Percentiles rank a stretch among this genome's conserved stretches.
Conservation (phyloP, 169 alveolate genomes). For the Cystoisospora suis region DNA sequence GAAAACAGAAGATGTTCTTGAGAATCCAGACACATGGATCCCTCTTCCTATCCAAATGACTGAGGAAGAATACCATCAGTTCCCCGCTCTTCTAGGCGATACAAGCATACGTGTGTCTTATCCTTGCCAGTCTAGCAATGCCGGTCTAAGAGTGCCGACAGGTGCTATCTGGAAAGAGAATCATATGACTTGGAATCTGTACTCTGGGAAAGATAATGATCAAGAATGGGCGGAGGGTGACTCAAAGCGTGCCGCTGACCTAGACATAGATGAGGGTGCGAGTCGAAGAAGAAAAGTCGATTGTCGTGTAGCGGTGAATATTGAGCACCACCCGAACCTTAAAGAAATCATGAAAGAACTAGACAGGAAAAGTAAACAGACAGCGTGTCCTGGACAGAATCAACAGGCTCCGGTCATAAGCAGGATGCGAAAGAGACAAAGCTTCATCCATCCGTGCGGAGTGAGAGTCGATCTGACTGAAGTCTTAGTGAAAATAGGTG, state of each 20-base stretch:
- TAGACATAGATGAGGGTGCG: neutral
- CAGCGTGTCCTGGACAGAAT: neutral
- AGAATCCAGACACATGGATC: neutral
- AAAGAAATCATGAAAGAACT: neutral
- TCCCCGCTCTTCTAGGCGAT: neutral
- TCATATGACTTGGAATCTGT: slow-evolving; percentile 21
- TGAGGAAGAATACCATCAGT: neutral
- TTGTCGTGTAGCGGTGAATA: neutral
- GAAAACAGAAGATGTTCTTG: neutral
- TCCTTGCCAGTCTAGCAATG: neutral
- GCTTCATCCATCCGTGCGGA: slow-evolving; percentile 12
- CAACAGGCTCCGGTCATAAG: neutral
- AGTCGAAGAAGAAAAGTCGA: neutral
- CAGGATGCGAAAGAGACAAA: neutral
- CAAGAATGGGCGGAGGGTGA: slow-evolving; percentile 19
- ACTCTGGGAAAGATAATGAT: neutral
- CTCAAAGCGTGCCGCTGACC: neutral
- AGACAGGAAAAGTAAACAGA: neutral
- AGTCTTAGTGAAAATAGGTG: neutral
- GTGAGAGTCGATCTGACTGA: slow-evolving; percentile 14
- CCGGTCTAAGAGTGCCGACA: neutral
- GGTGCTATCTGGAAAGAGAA: neutral
- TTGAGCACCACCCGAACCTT: slow-evolving; percentile 20
- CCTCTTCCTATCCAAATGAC: neutral
- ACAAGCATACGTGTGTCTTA: slow-evolving; percentile 6